Evolutionary conservation across 176 grass and related monocot genomes (phyloP).

Genomic region (Areca catechu): DNA sequence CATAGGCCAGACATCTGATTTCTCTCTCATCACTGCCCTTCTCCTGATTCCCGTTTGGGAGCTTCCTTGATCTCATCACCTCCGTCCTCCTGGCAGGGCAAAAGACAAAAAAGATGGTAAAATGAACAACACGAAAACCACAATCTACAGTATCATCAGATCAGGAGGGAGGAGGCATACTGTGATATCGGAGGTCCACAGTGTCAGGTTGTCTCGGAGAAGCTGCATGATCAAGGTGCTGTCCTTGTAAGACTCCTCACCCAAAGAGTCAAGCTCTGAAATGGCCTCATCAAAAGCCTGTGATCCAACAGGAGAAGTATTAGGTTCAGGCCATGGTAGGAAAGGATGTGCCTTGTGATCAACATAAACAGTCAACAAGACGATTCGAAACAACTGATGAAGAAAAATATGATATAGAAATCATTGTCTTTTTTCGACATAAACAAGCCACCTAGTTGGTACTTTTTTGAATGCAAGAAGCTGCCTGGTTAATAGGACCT

Average conservation of each 20-base stretch:
- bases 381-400: too few species aligned
- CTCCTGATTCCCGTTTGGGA: slow-evolving; percentile 9
- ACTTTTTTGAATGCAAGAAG: too few species aligned
- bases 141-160: too few species aligned
- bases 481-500: too few species aligned
- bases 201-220: slow-evolving; percentile 12
- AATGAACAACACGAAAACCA: too few species aligned
- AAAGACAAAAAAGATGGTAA: not conserved
- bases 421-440: too few species aligned
- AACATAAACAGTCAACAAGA: too few species aligned
- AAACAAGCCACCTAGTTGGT: too few species aligned
- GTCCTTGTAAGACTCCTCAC: slow-evolving; percentile 15
- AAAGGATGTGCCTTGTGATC: too few species aligned
- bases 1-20: too few species aligned
- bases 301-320: not conserved
- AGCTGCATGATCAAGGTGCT: slow-evolving; percentile 15
- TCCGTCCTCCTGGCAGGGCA: slow-evolving; percentile 4
- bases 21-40: slow-evolving; percentile 1
- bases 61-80: slow-evolving; percentile 14
- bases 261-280: slow-evolving; percentile 8
- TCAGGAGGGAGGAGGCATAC: not conserved
- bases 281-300: slow-evolving; percentile 19
- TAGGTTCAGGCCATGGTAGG: too few species aligned
- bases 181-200: slow-evolving; percentile 10
- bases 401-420: too few species aligned